Base-by-base conservation (phyloP, 441 rosid species). In the Pelargonium cotyledonis region DNA sequence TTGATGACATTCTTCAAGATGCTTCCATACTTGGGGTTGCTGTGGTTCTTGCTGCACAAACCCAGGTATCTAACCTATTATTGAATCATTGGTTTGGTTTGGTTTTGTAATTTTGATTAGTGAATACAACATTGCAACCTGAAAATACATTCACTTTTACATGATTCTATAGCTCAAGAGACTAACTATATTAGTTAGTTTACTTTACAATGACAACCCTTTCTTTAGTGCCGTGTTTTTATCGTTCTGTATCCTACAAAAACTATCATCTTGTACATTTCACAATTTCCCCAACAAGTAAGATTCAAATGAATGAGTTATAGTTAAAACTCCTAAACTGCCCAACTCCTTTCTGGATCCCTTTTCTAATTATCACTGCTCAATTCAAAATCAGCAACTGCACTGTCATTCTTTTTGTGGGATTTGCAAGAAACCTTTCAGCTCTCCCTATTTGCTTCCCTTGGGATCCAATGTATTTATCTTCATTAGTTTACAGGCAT, bases 21-120 rank as follows among this genome's bases (percentile, higher is more conserved):
- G 79, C 72, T 35, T 90, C 96, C 0, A 79, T 91, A 63, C 76
- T 83, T 67, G 97, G 85, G 63, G 92, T 90, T 79, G 97, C 94
- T 67, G 96, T 95, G 8, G 99, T 91, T 80, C 83, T 95, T 72
- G 97, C 97, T 79, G 96, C 88, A 35, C 96, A 90, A 79, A 71
- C 76, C 73, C 95, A 88, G 96, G 99, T 88, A 61, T 61, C 18
- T 40, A 44, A 14, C 47, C 60, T n/a, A 40, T 21, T 7, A 51
- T 19, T 16, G 23, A 35, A 3, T 35, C 40, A 35, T 35, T 35
- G 40, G 6, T 64, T 10, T 19, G 29, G 11, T 51, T 61, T 6
- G 11, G 21, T 68, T 61, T 26, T 1, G 11, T 19, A 16, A 18
- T 19, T 18, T 18, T 2, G 4, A 8, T 12, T 18, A 18, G 11